Percentiles rank a stretch among this genome's conserved stretches.
Conservation (phyloP, 768 basidiomycete genomes). For the Tricholoma bakamatsutake region DNA sequence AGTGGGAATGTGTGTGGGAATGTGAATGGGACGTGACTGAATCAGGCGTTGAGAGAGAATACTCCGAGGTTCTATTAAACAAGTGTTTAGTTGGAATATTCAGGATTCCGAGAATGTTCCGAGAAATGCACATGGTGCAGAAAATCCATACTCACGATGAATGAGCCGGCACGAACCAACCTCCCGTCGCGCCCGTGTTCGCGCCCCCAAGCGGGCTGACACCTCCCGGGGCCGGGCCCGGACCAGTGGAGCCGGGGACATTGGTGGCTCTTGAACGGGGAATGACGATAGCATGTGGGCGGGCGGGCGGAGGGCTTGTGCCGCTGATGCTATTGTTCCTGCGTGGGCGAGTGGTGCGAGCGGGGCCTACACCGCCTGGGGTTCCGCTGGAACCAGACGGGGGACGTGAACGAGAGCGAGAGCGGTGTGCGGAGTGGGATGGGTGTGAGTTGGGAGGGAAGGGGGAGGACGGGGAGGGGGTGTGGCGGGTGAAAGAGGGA, state of each 20-base stretch:
- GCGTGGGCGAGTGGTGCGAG: constrained; percentile 48
- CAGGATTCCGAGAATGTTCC: no score
- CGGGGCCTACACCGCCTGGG: constrained; percentile 38
- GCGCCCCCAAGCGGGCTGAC: neutral
- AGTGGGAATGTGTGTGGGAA: constrained; percentile 27
- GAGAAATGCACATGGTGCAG: no score
- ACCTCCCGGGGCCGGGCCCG: neutral
- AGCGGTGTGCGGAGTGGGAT: constrained; percentile 14
- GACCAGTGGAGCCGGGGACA: constrained; percentile 13
- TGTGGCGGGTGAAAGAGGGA: constrained; percentile 25
- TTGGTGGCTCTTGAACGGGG: constrained; percentile 28
- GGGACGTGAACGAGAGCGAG: constrained; percentile 43
- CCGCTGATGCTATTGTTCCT: constrained; percentile 57
- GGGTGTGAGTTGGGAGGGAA: constrained; percentile 12
- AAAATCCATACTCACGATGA: constrained; percentile 22
- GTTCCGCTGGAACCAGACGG: constrained; percentile 12
- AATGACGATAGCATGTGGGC: constrained; percentile 69
- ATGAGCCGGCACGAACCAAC: constrained; percentile 26
- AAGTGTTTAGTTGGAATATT: no score
- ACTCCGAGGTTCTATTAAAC: constrained; percentile 22
- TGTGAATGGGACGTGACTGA: constrained; percentile 26
- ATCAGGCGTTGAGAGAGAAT: constrained; percentile 40
- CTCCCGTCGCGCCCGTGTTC: constrained; percentile 1
- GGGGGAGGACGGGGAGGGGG: constrained; percentile 24
- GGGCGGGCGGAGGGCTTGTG: constrained; percentile 44